phyloP scores from a whole-genome alignment of 164 flowering plant genomes.

The Tinospora cordifolia region DNA sequence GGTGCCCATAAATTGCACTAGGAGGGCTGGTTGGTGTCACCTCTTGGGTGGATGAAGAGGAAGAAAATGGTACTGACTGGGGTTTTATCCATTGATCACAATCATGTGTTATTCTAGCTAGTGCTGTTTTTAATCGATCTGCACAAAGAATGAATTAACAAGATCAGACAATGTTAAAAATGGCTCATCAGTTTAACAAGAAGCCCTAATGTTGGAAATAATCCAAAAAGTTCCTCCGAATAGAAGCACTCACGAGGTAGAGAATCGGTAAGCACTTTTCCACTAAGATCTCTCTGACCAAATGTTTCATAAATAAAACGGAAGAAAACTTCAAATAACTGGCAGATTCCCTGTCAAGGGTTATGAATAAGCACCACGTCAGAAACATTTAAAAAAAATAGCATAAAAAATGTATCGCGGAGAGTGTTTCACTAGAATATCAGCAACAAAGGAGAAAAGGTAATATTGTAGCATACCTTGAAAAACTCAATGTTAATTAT shows the following conservation, averaged over 20 bases:
- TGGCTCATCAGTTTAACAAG: background rate
- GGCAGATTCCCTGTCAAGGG: slow-evolving; percentile 82
- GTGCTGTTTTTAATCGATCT: slow-evolving; percentile 76
- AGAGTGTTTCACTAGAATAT: background rate
- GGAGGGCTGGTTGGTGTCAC: slow-evolving; percentile 68
- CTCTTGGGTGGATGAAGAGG: slow-evolving; percentile 53
- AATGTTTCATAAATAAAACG: slow-evolving; percentile 66
- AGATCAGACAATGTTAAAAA: background rate
- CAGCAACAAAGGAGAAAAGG: background rate
- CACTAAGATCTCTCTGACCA: slow-evolving; percentile 59
- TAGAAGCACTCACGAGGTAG: slow-evolving; percentile 39
- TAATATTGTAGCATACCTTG: slow-evolving; percentile 43
- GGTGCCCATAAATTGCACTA: slow-evolving; percentile 28
- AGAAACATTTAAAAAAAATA: slow-evolving; percentile 14
- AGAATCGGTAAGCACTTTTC: slow-evolving; percentile 46
- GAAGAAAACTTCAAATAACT: slow-evolving; percentile 81
- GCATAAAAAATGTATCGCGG: too few species aligned
- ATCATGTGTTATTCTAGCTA: slow-evolving; percentile 75
- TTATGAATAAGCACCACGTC: background rate
- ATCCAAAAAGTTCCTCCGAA: background rate
- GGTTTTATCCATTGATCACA: slow-evolving; percentile 84
- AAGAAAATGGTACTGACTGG: slow-evolving; percentile 28
- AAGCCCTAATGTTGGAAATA: background rate
- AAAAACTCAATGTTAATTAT: slow-evolving; percentile 75
- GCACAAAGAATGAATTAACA: slow-evolving; percentile 10